Conservation (phyloP, 164 flowering plant genomes). For the Nymphaea thermarum region DNA sequence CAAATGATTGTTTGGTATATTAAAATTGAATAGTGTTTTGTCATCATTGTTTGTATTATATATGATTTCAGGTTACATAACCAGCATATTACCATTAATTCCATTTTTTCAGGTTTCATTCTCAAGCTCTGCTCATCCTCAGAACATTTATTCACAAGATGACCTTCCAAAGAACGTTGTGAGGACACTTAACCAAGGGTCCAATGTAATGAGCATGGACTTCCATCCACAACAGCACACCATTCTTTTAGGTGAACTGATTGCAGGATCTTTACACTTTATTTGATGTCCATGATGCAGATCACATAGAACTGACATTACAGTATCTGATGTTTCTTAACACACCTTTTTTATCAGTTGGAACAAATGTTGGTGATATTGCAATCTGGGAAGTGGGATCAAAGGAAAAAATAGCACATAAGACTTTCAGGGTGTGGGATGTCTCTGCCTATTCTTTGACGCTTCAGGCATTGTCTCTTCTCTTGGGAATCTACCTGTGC, state of each 20-base stretch:
- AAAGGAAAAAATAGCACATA: conserved; percentile 30
- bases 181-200: conserved; percentile 48
- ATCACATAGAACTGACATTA: not conserved
- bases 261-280: not conserved
- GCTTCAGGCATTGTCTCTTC: conserved; percentile 21
- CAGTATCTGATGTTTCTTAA: not conserved
- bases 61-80: not conserved
- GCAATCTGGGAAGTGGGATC: conserved; percentile 56
- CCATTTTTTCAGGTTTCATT: conserved; percentile 35
- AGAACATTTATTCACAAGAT: conserved; percentile 49
- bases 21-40: not conserved
- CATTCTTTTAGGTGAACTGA: conserved; percentile 45
- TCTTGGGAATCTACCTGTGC: not conserved
- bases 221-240: conserved; percentile 76
- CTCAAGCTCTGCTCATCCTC: conserved; percentile 45
- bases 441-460: conserved; percentile 24
- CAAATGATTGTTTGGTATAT: too few relatives aligned
- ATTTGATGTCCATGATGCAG: not conserved
- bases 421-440: conserved; percentile 42
- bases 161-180: conserved; percentile 64
- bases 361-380: conserved; percentile 62
- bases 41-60: not conserved
- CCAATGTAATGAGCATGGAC: conserved; percentile 75
- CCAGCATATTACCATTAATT: not conserved
- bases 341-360: conserved; percentile 20